Evolutionary conservation across 257 asterid genomes (phyloP).

Genomic region (Nicotiana knightiana): DNA sequence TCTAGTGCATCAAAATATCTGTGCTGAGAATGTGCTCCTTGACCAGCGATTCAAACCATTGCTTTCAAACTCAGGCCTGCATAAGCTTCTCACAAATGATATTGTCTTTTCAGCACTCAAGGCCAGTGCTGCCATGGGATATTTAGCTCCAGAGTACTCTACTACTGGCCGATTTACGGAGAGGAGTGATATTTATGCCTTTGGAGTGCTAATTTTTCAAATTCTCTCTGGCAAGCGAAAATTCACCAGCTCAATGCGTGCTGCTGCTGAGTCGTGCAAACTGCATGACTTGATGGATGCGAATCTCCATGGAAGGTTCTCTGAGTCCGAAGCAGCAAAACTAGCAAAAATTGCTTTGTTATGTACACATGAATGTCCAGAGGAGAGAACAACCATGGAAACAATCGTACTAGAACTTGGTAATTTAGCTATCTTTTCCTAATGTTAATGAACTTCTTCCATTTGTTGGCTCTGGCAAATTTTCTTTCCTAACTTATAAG

Average conservation of each 20-base stretch:
- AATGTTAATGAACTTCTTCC: background rate
- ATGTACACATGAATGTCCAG: slow-evolving; percentile 65
- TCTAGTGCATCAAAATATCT: slow-evolving; percentile 79
- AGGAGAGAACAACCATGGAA: slow-evolving; percentile 70
- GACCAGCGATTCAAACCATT: slow-evolving; percentile 52
- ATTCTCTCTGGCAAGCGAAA: slow-evolving; percentile 68
- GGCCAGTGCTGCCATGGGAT: slow-evolving; percentile 93
- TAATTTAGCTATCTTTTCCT: slow-evolving; percentile 11
- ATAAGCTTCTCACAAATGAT: slow-evolving; percentile 82
- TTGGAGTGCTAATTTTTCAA: slow-evolving; percentile 82
- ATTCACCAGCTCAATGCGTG: slow-evolving; percentile 37
- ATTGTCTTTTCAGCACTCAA: slow-evolving; percentile 76
- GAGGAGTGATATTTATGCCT: slow-evolving; percentile 81
- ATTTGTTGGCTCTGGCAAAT: background rate
- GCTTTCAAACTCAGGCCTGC: slow-evolving; percentile 75
- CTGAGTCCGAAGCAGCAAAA: slow-evolving; percentile 46
- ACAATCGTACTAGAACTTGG: slow-evolving; percentile 35
- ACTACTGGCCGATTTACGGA: slow-evolving; percentile 84
- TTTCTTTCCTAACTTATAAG: slow-evolving; percentile 10
- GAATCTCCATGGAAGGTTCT: slow-evolving; percentile 49
- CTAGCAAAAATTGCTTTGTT: slow-evolving; percentile 49
- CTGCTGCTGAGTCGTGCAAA: slow-evolving; percentile 46
- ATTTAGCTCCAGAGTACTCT: slow-evolving; percentile 84
- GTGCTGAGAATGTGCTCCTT: slow-evolving; percentile 70
- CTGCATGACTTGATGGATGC: slow-evolving; percentile 51